phyloP scores from a whole-genome alignment of 1,284 basidiomycete species.

The Puccinia hordei region DNA sequence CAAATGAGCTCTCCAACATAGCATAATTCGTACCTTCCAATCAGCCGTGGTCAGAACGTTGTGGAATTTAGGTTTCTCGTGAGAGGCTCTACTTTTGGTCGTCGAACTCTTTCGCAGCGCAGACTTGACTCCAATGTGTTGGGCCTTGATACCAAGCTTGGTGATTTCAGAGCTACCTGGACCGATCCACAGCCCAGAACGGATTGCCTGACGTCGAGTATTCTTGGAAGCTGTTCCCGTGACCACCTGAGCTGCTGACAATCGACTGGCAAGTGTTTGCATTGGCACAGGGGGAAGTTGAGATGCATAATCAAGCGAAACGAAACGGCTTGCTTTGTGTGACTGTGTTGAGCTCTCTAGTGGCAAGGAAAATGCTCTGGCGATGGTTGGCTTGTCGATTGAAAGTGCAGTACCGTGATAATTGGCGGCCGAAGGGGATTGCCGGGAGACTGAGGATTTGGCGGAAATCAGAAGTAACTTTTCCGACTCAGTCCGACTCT shows the following conservation, averaged over 20 bases:
- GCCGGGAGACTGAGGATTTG: background rate
- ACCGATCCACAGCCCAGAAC: constrained; percentile 45
- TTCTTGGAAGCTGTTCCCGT: constrained; percentile 41
- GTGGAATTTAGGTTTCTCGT: constrained; percentile 39
- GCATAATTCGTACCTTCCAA: constrained; percentile 53
- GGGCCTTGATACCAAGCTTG: constrained; percentile 40
- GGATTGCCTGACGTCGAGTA: constrained; percentile 34
- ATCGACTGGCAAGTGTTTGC: constrained; percentile 28
- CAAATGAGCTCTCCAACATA: constrained; percentile 35
- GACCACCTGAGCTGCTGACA: constrained; percentile 39
- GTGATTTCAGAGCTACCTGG: constrained; percentile 37
- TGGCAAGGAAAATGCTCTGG: constrained; percentile 21
- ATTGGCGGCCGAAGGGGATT: background rate
- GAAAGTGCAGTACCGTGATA: background rate
- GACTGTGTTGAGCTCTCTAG: constrained; percentile 16
- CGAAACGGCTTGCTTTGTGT: constrained; percentile 7
- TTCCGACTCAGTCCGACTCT: background rate
- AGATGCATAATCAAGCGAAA: constrained; percentile 35
- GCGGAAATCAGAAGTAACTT: background rate
- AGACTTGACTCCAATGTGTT: constrained; percentile 41
- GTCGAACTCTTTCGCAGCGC: constrained; percentile 7
- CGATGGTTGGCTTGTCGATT: constrained; percentile 6
- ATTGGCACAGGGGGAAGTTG: constrained; percentile 34
- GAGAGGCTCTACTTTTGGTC: background rate
- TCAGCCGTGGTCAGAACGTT: constrained; percentile 55